Conservation (phyloP, 2,329 filamentous ascomycete genomes). For the Pyrenophora tritici-repentis region DNA sequence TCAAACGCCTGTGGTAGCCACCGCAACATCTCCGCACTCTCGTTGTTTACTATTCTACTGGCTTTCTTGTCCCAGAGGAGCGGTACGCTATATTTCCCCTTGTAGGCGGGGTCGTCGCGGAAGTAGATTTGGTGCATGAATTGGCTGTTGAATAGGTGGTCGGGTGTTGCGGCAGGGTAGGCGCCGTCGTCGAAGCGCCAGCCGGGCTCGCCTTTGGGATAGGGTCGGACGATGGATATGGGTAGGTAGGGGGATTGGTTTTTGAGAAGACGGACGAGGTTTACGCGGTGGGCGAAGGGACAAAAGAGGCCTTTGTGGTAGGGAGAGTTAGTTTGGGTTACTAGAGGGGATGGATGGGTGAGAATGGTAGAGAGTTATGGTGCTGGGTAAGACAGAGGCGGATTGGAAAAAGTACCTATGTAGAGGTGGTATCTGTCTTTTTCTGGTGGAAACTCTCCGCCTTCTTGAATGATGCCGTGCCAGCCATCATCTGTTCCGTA, state of each 20-base stretch:
- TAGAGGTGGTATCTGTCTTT: constrained; percentile 61
- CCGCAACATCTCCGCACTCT: constrained; percentile 62
- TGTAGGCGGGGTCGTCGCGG: constrained; percentile 63
- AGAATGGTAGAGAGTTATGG: too few species aligned
- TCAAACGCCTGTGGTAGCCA: constrained; percentile 64
- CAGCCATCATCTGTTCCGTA: constrained; percentile 53
- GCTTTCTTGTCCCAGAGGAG: constrained; percentile 66
- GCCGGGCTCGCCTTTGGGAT: constrained; percentile 68
- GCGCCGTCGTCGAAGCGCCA: constrained; percentile 63
- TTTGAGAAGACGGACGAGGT: constrained; percentile 63
- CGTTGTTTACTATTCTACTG: constrained; percentile 64
- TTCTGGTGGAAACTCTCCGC: constrained; percentile 57
- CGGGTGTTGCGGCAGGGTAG: constrained; percentile 64
- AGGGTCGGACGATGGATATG: constrained; percentile 65
- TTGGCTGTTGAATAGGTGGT: constrained; percentile 62
- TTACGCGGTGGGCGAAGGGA: constrained; percentile 66
- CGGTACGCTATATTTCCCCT: constrained; percentile 65
- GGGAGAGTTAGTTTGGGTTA: not conserved
- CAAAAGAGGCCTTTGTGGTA: constrained; percentile 63
- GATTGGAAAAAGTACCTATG: constrained; percentile 47
- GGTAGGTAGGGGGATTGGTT: constrained; percentile 60
- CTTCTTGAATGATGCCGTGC: constrained; percentile 57
- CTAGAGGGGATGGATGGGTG: not conserved
- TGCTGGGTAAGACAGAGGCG: not conserved
- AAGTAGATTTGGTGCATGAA: constrained; percentile 69